A percentile compares a stretch with the other conserved stretches of the same genome.
Conservation (phyloP, 805 yeast genomes). For the Candida ovalis region DNA sequence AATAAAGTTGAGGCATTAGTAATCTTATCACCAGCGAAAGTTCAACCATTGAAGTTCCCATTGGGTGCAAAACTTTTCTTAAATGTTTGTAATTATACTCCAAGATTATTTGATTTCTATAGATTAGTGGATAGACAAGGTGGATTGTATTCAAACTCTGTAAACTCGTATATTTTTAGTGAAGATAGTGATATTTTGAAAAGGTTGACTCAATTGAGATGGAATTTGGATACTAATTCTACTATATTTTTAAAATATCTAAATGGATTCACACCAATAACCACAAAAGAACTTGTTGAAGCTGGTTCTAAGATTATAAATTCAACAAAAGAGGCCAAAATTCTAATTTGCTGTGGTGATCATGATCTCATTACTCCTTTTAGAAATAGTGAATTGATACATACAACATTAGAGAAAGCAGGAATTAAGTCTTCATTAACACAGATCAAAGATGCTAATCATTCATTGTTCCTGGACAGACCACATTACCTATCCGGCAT, state of each 20-base stretch:
- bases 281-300: slow-evolving; percentile 39
- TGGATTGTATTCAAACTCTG: slow-evolving; percentile 59
- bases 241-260: slow-evolving; percentile 50
- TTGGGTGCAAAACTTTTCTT: slow-evolving; percentile 19
- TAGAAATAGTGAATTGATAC: slow-evolving; percentile 30
- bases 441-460: slow-evolving; percentile 53
- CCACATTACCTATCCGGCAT: slow-evolving; percentile 64
- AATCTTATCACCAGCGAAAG: slow-evolving; percentile 44
- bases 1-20: slow-evolving; percentile 44
- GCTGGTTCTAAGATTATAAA: slow-evolving; percentile 37
- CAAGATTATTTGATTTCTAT: slow-evolving; percentile 49
- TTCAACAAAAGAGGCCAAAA: slow-evolving; percentile 33
- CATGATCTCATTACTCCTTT: slow-evolving; percentile 54
- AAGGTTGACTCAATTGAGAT: slow-evolving; percentile 56
- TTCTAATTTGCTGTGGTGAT: slow-evolving; percentile 56
- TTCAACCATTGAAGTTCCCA: slow-evolving; percentile 18
- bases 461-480: slow-evolving; percentile 56
- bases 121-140: slow-evolving; percentile 58
- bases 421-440: slow-evolving; percentile 33
- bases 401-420: slow-evolving; percentile 24
- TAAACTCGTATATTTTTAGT: slow-evolving; percentile 47
- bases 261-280: slow-evolving; percentile 44
- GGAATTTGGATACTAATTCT: slow-evolving; percentile 66
- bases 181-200: slow-evolving; percentile 31
- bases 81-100: slow-evolving; percentile 35